Conservation (phyloP, 2,329 filamentous ascomycete species). For the Claviceps cyperi region DNA sequence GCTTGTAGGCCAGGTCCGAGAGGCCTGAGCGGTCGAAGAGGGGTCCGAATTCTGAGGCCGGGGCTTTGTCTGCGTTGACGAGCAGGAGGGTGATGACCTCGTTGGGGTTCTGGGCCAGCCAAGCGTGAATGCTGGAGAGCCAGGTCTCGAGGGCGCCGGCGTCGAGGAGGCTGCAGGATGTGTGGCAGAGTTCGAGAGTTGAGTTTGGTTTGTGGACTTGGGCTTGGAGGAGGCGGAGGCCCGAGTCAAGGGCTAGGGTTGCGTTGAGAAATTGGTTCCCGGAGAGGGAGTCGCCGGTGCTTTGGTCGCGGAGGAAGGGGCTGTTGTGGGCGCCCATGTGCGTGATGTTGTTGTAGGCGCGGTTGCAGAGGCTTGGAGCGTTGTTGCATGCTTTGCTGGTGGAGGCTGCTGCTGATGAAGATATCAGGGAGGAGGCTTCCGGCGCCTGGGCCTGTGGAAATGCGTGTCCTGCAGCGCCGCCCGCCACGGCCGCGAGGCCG, state of each 20-base stretch:
- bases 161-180: constrained; percentile 51
- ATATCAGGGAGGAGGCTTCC: background rate
- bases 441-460: constrained; percentile 10
- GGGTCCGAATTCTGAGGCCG: constrained; percentile 37
- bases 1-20: constrained; percentile 44
- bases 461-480: constrained; percentile 11
- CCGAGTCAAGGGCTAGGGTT: constrained; percentile 53
- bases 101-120: constrained; percentile 56
- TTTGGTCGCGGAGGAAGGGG: constrained; percentile 52
- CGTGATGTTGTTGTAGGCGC: constrained; percentile 61
- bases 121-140: constrained; percentile 48
- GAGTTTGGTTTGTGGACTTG: constrained; percentile 53
- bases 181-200: constrained; percentile 56
- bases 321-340: constrained; percentile 66
- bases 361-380: constrained; percentile 57
- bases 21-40: constrained; percentile 46
- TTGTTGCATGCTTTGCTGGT: constrained; percentile 55
- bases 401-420: constrained; percentile 3
- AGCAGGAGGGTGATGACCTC: constrained; percentile 64
- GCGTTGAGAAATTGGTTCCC: constrained; percentile 66
- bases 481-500: constrained; percentile 10
- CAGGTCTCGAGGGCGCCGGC: constrained; percentile 51
- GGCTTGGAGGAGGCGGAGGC: constrained; percentile 54
- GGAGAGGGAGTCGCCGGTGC: constrained; percentile 45
- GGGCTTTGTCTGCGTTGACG: constrained; percentile 52